Conservation (phyloP, 2,329 filamentous ascomycete genomes). For the Alternaria atra region DNA sequence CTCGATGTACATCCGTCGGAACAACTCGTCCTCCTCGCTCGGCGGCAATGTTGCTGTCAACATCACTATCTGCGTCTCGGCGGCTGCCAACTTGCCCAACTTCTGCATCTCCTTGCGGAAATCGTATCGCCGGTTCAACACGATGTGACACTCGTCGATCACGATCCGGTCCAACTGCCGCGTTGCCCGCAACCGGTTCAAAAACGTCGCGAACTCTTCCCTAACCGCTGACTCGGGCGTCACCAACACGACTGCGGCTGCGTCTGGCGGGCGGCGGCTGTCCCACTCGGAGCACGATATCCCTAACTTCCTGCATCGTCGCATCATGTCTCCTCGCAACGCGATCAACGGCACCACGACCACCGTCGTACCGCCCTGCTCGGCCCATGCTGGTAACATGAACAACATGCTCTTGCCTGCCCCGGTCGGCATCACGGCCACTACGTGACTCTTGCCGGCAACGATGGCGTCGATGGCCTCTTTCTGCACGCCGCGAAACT, state of each 20-base stretch:
- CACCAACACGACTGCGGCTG: conserved; percentile 31
- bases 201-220: conserved; percentile 29
- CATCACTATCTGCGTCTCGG: conserved; percentile 31
- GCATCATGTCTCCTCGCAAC: conserved; percentile 31
- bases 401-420: conserved; percentile 41
- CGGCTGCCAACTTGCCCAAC: conserved; percentile 22
- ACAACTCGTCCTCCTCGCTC: conserved; percentile 25
- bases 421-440: conserved; percentile 34
- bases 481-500: no score
- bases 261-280: conserved; percentile 18
- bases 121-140: conserved; percentile 24
- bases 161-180: conserved; percentile 30
- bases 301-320: conserved; percentile 19
- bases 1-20: conserved; percentile 15
- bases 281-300: conserved; percentile 30
- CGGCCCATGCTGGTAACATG: conserved; percentile 34
- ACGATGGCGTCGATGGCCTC: conserved; percentile 30
- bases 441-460: conserved; percentile 23
- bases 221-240: conserved; percentile 33
- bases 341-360: conserved; percentile 34
- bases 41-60: conserved; percentile 33
- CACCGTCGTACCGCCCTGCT: conserved; percentile 23
- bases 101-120: conserved; percentile 24
- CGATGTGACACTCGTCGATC: conserved; percentile 31
- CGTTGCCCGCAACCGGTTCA: conserved; percentile 27